phyloP scores from a whole-genome alignment of 2,329 filamentous ascomycete species.

The Pseudogymnoascus sp. region DNA sequence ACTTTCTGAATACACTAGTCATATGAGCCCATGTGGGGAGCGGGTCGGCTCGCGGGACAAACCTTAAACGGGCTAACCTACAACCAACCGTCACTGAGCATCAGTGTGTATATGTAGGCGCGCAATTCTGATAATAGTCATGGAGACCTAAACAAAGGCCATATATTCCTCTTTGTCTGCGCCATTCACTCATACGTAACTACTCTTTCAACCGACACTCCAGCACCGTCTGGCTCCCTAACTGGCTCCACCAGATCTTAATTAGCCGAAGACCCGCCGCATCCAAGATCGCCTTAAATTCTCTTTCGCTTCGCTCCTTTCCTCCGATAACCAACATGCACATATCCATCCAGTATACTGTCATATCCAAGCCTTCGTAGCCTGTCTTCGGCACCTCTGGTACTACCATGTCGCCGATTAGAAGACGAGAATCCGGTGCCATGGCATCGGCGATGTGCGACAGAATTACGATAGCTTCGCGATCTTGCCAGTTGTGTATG shows the following conservation, averaged over 20 bases:
- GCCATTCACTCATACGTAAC: neutral
- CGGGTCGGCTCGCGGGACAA: neutral
- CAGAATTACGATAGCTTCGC: constrained; percentile 17
- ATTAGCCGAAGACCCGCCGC: constrained; percentile 15
- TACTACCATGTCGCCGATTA: constrained; percentile 21
- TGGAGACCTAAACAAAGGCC: neutral
- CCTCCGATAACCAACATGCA: constrained; percentile 19
- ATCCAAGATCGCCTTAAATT: constrained; percentile 15
- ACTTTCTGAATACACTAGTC: neutral
- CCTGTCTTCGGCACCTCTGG: constrained; percentile 12
- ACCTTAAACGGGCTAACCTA: neutral
- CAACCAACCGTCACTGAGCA: neutral
- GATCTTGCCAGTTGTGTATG: constrained; percentile 22
- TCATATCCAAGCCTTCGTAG: constrained; percentile 12
- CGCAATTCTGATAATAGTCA: neutral
- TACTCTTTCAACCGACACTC: constrained; percentile 14
- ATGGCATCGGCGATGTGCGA: constrained; percentile 21
- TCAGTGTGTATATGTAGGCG: neutral
- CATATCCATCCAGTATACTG: constrained; percentile 17
- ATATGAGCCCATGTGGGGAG: neutral
- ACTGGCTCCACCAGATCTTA: constrained; percentile 15
- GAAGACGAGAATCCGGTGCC: constrained; percentile 16
- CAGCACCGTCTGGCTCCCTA: constrained; percentile 14
- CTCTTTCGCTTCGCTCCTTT: constrained; percentile 15
- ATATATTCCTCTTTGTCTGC: neutral